Evolutionary conservation across 305 asterid genomes (phyloP).

Genomic region (Rubia peregrina): DNA sequence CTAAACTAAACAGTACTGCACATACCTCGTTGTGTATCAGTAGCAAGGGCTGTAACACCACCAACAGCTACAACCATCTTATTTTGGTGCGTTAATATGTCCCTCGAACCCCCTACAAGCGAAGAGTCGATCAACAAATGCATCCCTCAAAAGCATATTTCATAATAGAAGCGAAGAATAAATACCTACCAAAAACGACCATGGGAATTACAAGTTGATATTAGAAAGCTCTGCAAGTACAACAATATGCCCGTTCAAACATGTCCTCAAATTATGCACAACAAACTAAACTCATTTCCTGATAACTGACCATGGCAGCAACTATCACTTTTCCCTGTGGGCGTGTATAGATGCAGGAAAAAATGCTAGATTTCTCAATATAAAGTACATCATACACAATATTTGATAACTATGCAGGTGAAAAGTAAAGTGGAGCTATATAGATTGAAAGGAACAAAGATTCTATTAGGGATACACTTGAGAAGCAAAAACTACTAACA

Average conservation of each 20-base stretch:
- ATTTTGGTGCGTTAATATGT: constrained; percentile 83
- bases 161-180: background rate
- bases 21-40: constrained; percentile 94
- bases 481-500: background rate
- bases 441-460: background rate
- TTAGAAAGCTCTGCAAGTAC: background rate
- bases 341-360: background rate
- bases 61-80: constrained; percentile 93
- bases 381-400: background rate
- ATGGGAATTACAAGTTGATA: background rate
- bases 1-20: constrained; percentile 12
- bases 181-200: background rate
- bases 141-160: background rate
- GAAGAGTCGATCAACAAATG: constrained; percentile 8
- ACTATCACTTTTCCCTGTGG: background rate
- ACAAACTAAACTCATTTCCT: background rate
- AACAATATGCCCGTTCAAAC: background rate
- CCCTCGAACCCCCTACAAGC: constrained; percentile 71
- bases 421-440: background rate
- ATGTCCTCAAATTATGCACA: background rate
- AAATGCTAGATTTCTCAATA: background rate
- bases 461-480: background rate
- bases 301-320: background rate
- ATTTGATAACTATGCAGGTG: background rate
- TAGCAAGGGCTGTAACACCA: constrained; percentile 94